Base-by-base conservation (phyloP, 495 filamentous ascomycete genomes). In the Chaetomium tenue region DNA sequence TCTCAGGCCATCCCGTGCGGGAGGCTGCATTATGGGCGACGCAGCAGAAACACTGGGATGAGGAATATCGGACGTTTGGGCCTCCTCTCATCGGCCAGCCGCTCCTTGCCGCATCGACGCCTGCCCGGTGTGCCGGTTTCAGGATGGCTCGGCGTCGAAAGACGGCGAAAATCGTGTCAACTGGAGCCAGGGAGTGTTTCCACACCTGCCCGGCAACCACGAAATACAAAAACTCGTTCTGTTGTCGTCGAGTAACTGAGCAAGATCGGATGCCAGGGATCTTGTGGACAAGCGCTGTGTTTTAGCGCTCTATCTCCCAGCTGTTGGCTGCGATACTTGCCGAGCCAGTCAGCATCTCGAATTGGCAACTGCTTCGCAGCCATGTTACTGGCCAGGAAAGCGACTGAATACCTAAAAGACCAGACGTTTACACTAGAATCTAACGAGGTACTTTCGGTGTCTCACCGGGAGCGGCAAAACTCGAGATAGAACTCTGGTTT, bases 381-480 rank as follows among this genome's bases (percentile, higher is more conserved):
- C 15, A 22, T 13, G 50, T 20, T 20, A 20, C 44, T 37, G 15
- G 44, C 62, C 22, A 57, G 37, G 59, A 63, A 63, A 63, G 65
- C 63, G 40, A n/a, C 16, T 59, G 56, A 66, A 50, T 54, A 33
- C 30, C 30, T 42, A 26, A 59, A 22, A 46, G 23, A 28, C 28
- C 16, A 15, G 40, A 33, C 26, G 30, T 30, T 25, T 3, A 3
- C 25, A 11, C 2, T 6, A 44, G 40, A 18, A 33, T 18, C n/a
- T n/a, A n/a, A n/a, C n/a, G n/a, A n/a, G n/a, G 0, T 54, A 26
- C 54, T 63, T 61, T 63, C 68, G 65, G 63, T 66, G 70, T 64
- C 33, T 37, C 47, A 51, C 13, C 28, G 51, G 37, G 44, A 37
- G 33, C 33, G 33, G 33, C 33, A 37, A 37, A 6, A 37, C 33